Percentiles rank a stretch among this genome's conserved stretches.
phyloP scores from a whole-genome alignment of 768 basidiomycete genomes.

The Pulveroboletus sp. region DNA sequence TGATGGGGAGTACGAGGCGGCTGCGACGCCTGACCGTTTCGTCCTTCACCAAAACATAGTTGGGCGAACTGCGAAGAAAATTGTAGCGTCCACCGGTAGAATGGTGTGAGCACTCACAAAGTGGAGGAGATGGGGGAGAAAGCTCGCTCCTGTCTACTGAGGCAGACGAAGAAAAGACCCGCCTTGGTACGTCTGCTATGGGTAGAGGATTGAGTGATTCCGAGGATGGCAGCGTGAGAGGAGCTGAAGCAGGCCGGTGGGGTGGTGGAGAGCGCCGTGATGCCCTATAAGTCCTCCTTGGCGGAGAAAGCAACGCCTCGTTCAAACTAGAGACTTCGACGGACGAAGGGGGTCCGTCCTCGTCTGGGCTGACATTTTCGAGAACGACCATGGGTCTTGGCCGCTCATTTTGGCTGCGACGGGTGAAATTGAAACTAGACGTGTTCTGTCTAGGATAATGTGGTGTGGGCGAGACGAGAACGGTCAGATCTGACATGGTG shows the following conservation, averaged over 20 bases:
- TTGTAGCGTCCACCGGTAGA: background rate
- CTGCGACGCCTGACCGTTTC: slow-evolving; percentile 65
- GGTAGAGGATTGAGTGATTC: slow-evolving; percentile 1
- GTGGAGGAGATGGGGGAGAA: slow-evolving; percentile 58
- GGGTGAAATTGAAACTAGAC: slow-evolving; percentile 29
- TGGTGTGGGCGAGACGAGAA: slow-evolving; percentile 32
- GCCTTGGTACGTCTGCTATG: slow-evolving; percentile 11
- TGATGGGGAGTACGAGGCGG: slow-evolving; percentile 69
- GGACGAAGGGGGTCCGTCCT: slow-evolving; percentile 23
- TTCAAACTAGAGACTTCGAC: slow-evolving; percentile 19
- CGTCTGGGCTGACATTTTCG: slow-evolving; percentile 25
- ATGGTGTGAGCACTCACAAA: slow-evolving; percentile 45
- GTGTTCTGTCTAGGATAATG: slow-evolving; percentile 19
- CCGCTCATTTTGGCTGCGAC: slow-evolving; percentile 27
- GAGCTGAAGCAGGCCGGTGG: slow-evolving; percentile 21
- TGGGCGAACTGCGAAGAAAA: slow-evolving; percentile 58
- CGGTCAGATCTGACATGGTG: slow-evolving; percentile 31
- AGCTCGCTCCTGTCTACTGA: slow-evolving; percentile 36
- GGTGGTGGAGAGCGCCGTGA: slow-evolving; percentile 7
- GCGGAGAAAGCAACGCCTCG: slow-evolving; percentile 24
- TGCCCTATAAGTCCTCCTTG: slow-evolving; percentile 27
- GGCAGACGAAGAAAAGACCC: slow-evolving; percentile 13
- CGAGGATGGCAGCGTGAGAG: slow-evolving; percentile 5
- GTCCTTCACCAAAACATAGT: slow-evolving; percentile 81
- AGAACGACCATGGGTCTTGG: slow-evolving; percentile 31